Evolutionary conservation across 495 filamentous ascomycete genomes (phyloP), one percentile per base, ranked within the genome.

Genomic region (Margaritispora aquatica): DNA sequence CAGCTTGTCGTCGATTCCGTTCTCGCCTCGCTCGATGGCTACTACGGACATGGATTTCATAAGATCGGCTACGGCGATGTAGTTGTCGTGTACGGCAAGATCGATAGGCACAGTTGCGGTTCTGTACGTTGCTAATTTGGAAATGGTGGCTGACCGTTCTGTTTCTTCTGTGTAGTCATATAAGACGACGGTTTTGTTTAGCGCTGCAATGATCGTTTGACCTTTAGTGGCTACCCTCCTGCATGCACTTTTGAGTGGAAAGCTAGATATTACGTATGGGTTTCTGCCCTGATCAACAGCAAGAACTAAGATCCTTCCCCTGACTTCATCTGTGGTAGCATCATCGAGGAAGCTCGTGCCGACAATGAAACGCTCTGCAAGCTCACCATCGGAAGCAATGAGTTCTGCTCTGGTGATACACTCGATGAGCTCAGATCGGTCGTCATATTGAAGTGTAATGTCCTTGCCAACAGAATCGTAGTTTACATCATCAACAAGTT

Each of bases 31-130:
- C 9, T 74, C 71, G 64, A 84, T 92, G 66, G 90, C 73, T 11
- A 96, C 74, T 10, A 97, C 69, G 17, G 88, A 87, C 36, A 94
- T 75, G 29, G 88, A 93, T 75, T 97, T 96, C 91, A 96, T 97
- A 38, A 99, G 74, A 64, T 99, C 94, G 1, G 86, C 89, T 3
- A 99, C 84, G 0, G 88, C 88, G 61, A 97, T 93, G 26, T 82
- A 77, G 57, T 88, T 80, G 15, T 73, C 83, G 17, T 78, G 77
- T 10, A 96, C 79, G 13, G 84, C 79, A n/a, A 99, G 61, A 66
- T 95, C 89, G 24, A 95, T 82, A 1, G 94, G 95, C 26, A 88
- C 88, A 0, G 90, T 96, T 20, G 91, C 84, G 13, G 89, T 88
- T 19, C 90, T 82, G 69, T 89, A 97, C 11, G 81, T 83, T 44